phyloP scores from a whole-genome alignment of 768 basidiomycete genomes.

The Coprinopsis sp. region DNA sequence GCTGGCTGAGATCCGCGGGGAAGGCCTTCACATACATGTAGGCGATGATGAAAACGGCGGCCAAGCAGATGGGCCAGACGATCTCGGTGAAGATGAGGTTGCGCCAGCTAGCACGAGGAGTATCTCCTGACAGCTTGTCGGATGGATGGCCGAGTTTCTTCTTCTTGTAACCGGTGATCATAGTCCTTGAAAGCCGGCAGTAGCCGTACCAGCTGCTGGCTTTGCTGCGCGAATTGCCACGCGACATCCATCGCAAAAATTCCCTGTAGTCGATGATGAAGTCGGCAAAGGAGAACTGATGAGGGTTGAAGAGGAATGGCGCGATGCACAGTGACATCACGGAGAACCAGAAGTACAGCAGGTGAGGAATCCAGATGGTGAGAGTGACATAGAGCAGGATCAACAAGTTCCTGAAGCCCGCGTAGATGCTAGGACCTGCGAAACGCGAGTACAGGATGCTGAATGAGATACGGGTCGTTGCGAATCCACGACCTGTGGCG shows the following conservation, averaged over 20 bases:
- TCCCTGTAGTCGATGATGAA: constrained; percentile 99
- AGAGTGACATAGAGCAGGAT: constrained; percentile 88
- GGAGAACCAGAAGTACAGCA: constrained; percentile 99
- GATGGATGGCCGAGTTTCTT: constrained; percentile 97
- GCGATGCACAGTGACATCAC: constrained; percentile 92
- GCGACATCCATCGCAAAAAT: constrained; percentile 98
- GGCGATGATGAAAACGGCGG: constrained; percentile 73
- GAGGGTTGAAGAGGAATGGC: constrained; percentile 99
- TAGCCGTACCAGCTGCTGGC: constrained; percentile 99
- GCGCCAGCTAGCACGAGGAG: constrained; percentile 86
- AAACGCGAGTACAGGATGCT: constrained; percentile 97
- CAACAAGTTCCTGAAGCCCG: constrained; percentile 93
- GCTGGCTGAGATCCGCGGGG: constrained; percentile 56
- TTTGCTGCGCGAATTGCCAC: constrained; percentile 94
- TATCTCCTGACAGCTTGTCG: constrained; percentile 93
- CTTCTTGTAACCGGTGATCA: constrained; percentile 99
- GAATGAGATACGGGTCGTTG: constrained; percentile 94
- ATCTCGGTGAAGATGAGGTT: constrained; percentile 82
- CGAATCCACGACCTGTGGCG: constrained; percentile 98
- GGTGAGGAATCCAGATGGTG: constrained; percentile 87
- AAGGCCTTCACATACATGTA: constrained; percentile 95
- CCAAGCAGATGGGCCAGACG: constrained; percentile 71
- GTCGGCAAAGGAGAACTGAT: constrained; percentile 95
- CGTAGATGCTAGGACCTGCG: constrained; percentile 98
- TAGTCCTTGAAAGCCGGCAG: constrained; percentile 93